Base-by-base conservation (phyloP, 352 stramenopile genomes). In the Pythium angustatum region DNA sequence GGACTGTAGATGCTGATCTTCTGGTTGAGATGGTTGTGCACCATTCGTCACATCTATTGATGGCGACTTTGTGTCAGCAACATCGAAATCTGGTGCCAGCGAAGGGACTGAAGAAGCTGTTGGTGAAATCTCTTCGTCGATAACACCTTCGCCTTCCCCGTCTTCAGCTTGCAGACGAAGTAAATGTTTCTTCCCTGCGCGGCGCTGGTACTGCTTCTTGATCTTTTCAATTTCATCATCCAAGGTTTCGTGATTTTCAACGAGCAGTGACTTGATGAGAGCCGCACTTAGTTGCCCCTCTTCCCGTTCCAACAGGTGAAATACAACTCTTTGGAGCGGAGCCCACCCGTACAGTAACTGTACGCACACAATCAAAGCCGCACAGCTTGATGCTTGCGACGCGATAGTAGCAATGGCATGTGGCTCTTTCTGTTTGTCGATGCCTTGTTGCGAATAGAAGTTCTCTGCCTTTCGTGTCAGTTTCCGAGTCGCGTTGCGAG, bases 291-390 rank as follows among this genome's bases (percentile, higher is more conserved):
- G 66, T 49, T 22, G 36, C 27, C 26, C 55, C 28, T 34, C 28
- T 9, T 73, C 68, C 51, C 51, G 24, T 17, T 72, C 64, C 26
- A 94, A 52, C 36, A 94, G 72, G 38, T 94, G 82, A 21, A 94
- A 61, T 7, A 91, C 83, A 9, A 93, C 74, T 22, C 83, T 73
- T 34, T 86, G 78, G 24, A 94, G 58, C 9, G 78, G 79, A 9
- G 77, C 66, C 81, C 84, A 92, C 1, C 83, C 82, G 62, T 94
- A 94, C 2, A 94, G 65, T 27, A 94, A 61, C 56, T 91, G 82
- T 0, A 90, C 79, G 48, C 85, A 96, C 17, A 85, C 85, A 27
- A 96, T 53, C 11, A 96, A 63, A 14, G 87, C 85, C 10, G 85
- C 87, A 57, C 81, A 91, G 27, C 83, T 93, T 1, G 76, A 72